Percentiles rank a stretch among this genome's conserved stretches.
Conservation (phyloP, 2,329 filamentous ascomycete genomes). For the Alternaria hordeiaustralica region DNA sequence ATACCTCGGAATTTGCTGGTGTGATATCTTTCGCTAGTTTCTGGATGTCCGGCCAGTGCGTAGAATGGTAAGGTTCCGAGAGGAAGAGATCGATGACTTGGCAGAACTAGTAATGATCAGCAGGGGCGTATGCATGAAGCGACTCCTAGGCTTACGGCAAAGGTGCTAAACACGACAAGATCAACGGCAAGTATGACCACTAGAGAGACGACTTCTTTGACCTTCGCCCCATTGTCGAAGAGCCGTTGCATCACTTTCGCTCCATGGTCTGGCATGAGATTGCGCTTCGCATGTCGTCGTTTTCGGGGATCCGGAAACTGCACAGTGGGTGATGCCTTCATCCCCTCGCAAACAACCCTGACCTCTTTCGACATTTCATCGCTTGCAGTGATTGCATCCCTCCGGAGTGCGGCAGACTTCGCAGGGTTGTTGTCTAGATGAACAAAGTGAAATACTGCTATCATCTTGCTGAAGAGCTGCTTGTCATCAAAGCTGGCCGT, state of each 20-base stretch:
- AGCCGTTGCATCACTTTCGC: neutral
- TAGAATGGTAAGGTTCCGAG: neutral
- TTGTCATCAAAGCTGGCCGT: neutral
- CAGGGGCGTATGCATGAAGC: neutral
- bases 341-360: neutral
- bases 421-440: neutral
- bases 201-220: neutral
- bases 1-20: neutral
- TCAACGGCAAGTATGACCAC: neutral
- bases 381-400: neutral
- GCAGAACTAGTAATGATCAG: neutral
- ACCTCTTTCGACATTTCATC: neutral
- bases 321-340: neutral
- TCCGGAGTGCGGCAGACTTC: neutral
- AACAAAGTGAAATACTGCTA: neutral
- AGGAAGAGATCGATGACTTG: neutral
- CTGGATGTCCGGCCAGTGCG: neutral
- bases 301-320: neutral
- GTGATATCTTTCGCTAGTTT: neutral
- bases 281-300: neutral
- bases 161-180: neutral
- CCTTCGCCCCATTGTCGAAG: neutral
- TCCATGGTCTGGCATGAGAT: neutral
- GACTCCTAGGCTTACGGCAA: neutral
- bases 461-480: neutral